Evolutionary conservation across 2,329 filamentous ascomycete genomes (phyloP).

Genomic region (Curvularia sp.): DNA sequence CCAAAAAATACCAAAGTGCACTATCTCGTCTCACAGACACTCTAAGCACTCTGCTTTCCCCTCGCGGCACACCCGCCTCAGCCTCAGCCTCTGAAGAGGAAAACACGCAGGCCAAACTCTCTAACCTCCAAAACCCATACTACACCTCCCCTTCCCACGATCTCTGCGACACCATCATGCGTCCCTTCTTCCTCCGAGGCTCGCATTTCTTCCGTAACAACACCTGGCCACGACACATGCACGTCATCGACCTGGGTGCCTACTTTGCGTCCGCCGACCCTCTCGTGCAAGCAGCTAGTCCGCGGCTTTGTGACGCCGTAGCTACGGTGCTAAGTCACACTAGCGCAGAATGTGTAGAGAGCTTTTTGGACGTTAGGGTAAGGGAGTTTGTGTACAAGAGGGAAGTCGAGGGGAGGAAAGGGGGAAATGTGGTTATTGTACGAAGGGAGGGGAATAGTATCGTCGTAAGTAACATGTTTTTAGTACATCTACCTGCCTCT

Average conservation of each 20-base stretch:
- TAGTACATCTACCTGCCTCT: too few species aligned
- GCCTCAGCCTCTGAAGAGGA: background rate
- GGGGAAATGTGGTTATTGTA: constrained; percentile 11
- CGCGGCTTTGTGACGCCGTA: constrained; percentile 25
- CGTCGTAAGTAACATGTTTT: constrained; percentile 3
- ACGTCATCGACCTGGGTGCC: constrained; percentile 13
- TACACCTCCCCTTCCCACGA: constrained; percentile 14
- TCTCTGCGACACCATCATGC: constrained; percentile 15
- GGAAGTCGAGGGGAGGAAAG: constrained; percentile 11
- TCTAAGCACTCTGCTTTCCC: background rate
- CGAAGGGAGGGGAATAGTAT: constrained; percentile 17
- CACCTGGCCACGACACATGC: constrained; percentile 15
- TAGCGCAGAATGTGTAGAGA: constrained; percentile 12
- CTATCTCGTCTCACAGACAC: constrained; percentile 8
- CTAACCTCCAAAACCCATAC: constrained; percentile 12
- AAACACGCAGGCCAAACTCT: background rate
- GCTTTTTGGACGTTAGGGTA: constrained; percentile 20
- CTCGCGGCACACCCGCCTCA: background rate
- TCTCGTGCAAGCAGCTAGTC: constrained; percentile 8
- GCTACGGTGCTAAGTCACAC: constrained; percentile 29
- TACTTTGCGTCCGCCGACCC: constrained; percentile 9
- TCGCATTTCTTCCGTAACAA: constrained; percentile 3
- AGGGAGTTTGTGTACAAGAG: constrained; percentile 25
- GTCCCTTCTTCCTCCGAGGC: background rate
- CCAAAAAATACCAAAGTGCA: background rate